These are phyloP conservation scores for Phytophthora colocasiae DNA, from an alignment of 352 stramenopile genomes.

Conservation along the genomic window DNA sequence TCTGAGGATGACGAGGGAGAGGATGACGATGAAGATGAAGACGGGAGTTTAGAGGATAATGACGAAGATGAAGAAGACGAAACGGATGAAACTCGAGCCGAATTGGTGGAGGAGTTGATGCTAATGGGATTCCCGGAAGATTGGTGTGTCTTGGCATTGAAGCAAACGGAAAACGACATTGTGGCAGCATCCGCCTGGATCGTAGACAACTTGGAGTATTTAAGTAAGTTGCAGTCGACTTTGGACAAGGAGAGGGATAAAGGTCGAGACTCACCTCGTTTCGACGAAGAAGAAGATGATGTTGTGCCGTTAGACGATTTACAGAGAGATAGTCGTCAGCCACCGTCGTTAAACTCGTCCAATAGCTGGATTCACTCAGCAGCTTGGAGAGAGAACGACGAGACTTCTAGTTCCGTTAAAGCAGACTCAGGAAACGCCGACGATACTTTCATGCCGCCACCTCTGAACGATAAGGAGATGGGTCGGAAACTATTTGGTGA, in stretches of 20 bases:
- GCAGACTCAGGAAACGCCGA: not conserved
- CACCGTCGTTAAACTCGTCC: constrained; percentile 5
- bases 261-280: constrained; percentile 39
- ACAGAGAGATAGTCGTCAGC: not conserved
- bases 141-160: constrained; percentile 91
- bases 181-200: constrained; percentile 93
- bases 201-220: constrained; percentile 93
- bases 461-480: constrained; percentile 83
- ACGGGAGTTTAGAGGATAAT: constrained; percentile 45
- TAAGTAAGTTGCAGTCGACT: constrained; percentile 83
- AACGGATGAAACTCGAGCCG: constrained; percentile 59
- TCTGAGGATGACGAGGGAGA: constrained; percentile 33
- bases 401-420: not conserved
- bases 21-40: constrained; percentile 57
- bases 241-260: constrained; percentile 74
- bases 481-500: constrained; percentile 85
- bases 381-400: constrained; percentile 12
- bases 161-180: constrained; percentile 93
- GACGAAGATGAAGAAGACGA: constrained; percentile 54
- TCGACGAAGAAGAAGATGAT: constrained; percentile 80
- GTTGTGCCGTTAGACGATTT: constrained; percentile 13
- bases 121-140: constrained; percentile 94
- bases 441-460: constrained; percentile 10
- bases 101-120: constrained; percentile 93
- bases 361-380: constrained; percentile 21